Evolutionary conservation across 2,329 filamentous ascomycete genomes (phyloP).

Genomic region (Colletotrichum tropicale): DNA sequence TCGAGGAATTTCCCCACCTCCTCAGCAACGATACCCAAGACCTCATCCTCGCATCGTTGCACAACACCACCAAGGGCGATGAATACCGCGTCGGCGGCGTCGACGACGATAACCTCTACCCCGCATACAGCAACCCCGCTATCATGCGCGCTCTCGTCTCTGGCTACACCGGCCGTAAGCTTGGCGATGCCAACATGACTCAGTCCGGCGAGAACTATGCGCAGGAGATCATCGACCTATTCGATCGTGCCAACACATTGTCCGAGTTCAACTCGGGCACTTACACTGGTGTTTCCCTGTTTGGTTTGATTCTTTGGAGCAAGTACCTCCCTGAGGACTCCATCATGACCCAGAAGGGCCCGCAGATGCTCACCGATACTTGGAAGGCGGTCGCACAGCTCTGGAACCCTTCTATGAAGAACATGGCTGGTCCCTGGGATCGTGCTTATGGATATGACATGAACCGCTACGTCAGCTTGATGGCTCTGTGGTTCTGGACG

Average conservation of each 20-base stretch:
- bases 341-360: conserved; percentile 55
- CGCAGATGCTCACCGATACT: conserved; percentile 54
- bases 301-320: conserved; percentile 61
- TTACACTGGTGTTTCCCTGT: conserved; percentile 66
- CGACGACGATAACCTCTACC: conserved; percentile 65
- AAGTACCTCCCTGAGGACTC: conserved; percentile 62
- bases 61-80: conserved; percentile 62
- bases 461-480: conserved; percentile 64
- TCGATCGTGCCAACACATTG: conserved; percentile 58
- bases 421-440: conserved; percentile 70
- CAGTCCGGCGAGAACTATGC: conserved; percentile 60
- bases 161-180: conserved; percentile 60
- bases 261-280: conserved; percentile 69
- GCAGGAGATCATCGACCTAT: conserved; percentile 59
- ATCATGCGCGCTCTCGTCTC: conserved; percentile 68
- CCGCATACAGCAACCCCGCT: conserved; percentile 63
- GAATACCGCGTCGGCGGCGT: conserved; percentile 65
- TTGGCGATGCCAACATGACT: conserved; percentile 64
- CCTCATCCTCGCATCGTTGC: conserved; percentile 57
- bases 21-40: conserved; percentile 37
- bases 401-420: conserved; percentile 63
- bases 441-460: conserved; percentile 68
- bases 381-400: conserved; percentile 57
- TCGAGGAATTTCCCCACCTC: conserved; percentile 62
- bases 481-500: conserved; percentile 64